A percentile compares a stretch with the other conserved stretches of the same genome.
These are phyloP conservation scores for Pseudogymnoascus sp. DNA, from an alignment of 2,329 filamentous ascomycete species.

Conservation along the genomic window DNA sequence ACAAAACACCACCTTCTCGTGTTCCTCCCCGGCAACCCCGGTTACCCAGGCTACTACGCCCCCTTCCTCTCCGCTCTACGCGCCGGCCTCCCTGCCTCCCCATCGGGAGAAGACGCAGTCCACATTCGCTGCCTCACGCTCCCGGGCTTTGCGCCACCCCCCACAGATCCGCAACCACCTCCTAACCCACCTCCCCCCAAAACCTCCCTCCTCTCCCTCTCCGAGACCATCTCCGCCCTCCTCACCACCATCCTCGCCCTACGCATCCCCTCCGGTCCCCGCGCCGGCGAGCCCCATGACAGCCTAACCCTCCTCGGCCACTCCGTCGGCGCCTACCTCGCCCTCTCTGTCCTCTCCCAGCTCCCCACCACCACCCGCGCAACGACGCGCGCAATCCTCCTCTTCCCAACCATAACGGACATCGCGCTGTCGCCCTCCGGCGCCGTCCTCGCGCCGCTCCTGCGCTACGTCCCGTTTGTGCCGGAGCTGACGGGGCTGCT, in stretches of 20 bases:
- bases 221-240: slow-evolving; percentile 21
- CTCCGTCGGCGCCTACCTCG: slow-evolving; percentile 65
- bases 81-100: slow-evolving; percentile 38
- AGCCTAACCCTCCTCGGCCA: slow-evolving; percentile 62
- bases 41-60: slow-evolving; percentile 64
- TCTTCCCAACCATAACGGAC: slow-evolving; percentile 69
- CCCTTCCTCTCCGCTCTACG: slow-evolving; percentile 55
- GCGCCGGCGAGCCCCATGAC: slow-evolving; percentile 37
- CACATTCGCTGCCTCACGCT: neutral
- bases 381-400: slow-evolving; percentile 46
- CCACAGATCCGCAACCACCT: slow-evolving; percentile 16
- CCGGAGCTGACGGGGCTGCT: slow-evolving; percentile 16
- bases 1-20: slow-evolving; percentile 45
- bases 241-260: slow-evolving; percentile 14
- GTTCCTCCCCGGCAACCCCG: slow-evolving; percentile 70
- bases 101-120: slow-evolving; percentile 20
- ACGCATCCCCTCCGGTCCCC: slow-evolving; percentile 21
- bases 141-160: neutral
- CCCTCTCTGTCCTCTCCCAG: slow-evolving; percentile 55
- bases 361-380: slow-evolving; percentile 31
- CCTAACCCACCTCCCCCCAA: slow-evolving; percentile 29
- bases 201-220: slow-evolving; percentile 26
- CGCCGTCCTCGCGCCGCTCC: slow-evolving; percentile 18
- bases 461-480: neutral
- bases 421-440: slow-evolving; percentile 57